Evolutionary conservation across 2,329 filamentous ascomycete genomes (phyloP), one percentile per base, ranked within the genome.

Genomic region (Ilyonectria destructans): DNA sequence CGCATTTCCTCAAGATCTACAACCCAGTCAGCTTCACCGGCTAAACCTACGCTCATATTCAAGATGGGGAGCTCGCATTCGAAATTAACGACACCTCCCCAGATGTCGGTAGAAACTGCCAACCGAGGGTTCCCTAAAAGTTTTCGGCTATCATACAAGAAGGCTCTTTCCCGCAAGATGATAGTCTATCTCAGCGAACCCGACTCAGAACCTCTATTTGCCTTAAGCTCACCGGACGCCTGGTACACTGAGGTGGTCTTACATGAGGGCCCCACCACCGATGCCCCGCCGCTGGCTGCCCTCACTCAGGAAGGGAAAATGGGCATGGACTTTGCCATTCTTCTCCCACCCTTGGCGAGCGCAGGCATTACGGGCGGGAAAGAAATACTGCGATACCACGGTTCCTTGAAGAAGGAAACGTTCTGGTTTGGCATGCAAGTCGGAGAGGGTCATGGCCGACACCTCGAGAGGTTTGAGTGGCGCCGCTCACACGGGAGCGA

Each of bases 401-500:
- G n/a, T 8, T 54, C 13, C 6, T 5, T 33, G 1, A 45, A 48
- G 23, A 52, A 37, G 3, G 58, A 67, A 17, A 17, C 29, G 3
- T 57, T 62, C 33, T 72, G 63, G 48, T 70, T 74, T 35, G 63
- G 59, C 4, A 61, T 69, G 10, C 48, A 64, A 35, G 58, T 57
- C 3, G 43, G 54, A 6, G 29, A 67, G 26, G 59, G 63, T 6
- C 5, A 46, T 15, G 35, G 23, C 21, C 15, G 19, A 6, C 59
- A 48, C 2, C 8, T 64, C 9, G 74, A 74, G 17, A 56, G 60
- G 9, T 76, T 75, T 23, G 54, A 69, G 51, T 65, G 65, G 66
- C 71, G 74, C 15, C 69, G 62, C 8, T 73, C 74, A 3, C 62
- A 55, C 3, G 74, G 73, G 1, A 59, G 58, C 23, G 74, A 76